Evolutionary conservation across 768 basidiomycete genomes (phyloP), one percentile per base, ranked within the genome.

Genomic region (Suillus decipiens): DNA sequence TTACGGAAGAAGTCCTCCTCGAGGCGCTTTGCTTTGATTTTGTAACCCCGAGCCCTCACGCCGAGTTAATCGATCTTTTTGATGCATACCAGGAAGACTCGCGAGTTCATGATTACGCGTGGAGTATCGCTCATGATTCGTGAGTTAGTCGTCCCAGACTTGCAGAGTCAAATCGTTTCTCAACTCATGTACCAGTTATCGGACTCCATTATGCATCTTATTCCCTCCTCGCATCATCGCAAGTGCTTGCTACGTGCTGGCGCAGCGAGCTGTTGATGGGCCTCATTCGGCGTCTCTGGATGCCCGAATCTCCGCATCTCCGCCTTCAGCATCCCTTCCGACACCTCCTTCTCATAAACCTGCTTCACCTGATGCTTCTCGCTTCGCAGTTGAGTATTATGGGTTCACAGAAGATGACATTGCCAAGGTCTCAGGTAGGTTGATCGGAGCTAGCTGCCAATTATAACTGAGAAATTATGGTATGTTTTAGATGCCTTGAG

Each of bases 61-160:
- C 85, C 36, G 83, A 89, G 59, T 79, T 95, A 36, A 85, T 90
- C 50, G 88, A 92, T 65, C 78, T 93, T 12, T 89, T 92, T 69
- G 84, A 88, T 61, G 77, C 80, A 10, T 75, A 82, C 50, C 81
- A 81, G 64, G 78, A 80, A 48, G 82, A 80, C 41, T 60, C 71
- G 22, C 74, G 79, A 39, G 72, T 89, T 41, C 86, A 90, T 73
- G 92, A 93, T 70, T 88, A 85, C 70, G 87, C 91, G 14, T 95
- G 92, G 93, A 91, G 90, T 65, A 80, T 95, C 58, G 89, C 92
- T 15, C 90, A 93, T 75, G 93, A 95, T 78, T 92, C 93, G 93
- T 94, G 63, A 75, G 82, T 83, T 41, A 47, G 56, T 57, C 19
- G 28, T 57, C 24, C 15, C 28, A 57, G 41, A 51, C 41, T 36